Evolutionary conservation across 1,284 basidiomycete genomes (phyloP), one percentile per base, ranked within the genome.

Genomic region (Trichosporon coremiiforme): DNA sequence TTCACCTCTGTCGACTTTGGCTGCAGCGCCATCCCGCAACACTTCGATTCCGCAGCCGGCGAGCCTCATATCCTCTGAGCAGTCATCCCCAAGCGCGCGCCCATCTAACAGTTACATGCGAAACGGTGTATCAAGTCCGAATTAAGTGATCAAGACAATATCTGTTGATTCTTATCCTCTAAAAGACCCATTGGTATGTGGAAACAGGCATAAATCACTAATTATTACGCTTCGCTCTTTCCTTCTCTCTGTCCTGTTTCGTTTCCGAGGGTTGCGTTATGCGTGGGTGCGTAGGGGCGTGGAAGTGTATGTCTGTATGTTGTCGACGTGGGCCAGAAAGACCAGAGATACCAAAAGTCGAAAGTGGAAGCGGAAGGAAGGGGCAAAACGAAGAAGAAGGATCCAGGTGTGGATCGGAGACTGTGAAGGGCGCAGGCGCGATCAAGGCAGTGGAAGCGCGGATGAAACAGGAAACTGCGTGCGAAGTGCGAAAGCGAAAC

Each of bases 291-390:
- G 36, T 12, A 17, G 2, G 6, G 47, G 31, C 8, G 57, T 33
- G 35, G 35, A 31, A 2, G 2, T 25, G 25, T 29, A 8, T 53
- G 36, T 13, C 8, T 7, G 36, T 25, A 12, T n/a, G 41, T 65
- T 17, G 22, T 36, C 50, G 35, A 55, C 22, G 65, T 22, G 33
- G 36, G 22, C 57, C 36, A 12, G 36, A 36, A 33, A 36, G 50
- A 57, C 50, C 65, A 55, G 65, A 53, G 50, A 35, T 55, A 38
- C 57, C 57, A 33, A 63, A 45, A 20, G 25, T n/a, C n/a, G n/a
- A n/a, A n/a, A n/a, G n/a, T n/a, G n/a, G n/a, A n/a, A n/a, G 15
- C 17, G 17, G 22, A 20, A 15, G 13, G 15, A 17, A 10, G 5
- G 33, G 25, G n/a, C n/a, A 33, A n/a, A 41, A 13, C 35, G 13